phyloP scores from a whole-genome alignment of 2,329 filamentous ascomycete genomes.

The Fusarium sp. region DNA sequence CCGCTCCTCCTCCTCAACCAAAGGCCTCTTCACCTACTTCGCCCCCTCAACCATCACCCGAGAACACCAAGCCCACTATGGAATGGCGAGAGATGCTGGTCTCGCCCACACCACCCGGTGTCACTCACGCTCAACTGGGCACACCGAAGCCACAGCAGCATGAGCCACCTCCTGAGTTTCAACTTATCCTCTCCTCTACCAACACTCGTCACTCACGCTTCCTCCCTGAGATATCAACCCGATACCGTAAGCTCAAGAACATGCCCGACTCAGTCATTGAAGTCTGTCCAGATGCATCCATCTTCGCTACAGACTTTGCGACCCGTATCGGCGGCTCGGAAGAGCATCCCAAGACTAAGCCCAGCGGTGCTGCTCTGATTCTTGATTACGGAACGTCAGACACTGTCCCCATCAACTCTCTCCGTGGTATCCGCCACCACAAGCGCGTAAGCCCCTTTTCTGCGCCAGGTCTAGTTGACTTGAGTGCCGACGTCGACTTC shows the following conservation, averaged over 20 bases:
- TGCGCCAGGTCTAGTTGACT: conserved; percentile 84
- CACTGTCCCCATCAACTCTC: conserved; percentile 85
- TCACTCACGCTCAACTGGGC: conserved; percentile 66
- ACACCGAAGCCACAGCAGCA: conserved; percentile 65
- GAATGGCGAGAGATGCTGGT: conserved; percentile 90
- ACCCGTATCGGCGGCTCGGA: conserved; percentile 80
- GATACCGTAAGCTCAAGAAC: conserved; percentile 81
- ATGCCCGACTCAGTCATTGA: conserved; percentile 81
- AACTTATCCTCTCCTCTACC: conserved; percentile 80
- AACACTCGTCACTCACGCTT: conserved; percentile 87
- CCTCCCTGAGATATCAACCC: conserved; percentile 82
- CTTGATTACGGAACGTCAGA: conserved; percentile 90
- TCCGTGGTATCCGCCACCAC: conserved; percentile 89
- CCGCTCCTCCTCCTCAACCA: conserved; percentile 50
- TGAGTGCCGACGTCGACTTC: conserved; percentile 96
- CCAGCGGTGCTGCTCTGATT: conserved; percentile 90
- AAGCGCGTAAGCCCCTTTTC: conserved; percentile 81
- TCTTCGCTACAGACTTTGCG: conserved; percentile 86
- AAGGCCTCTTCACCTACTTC: conserved; percentile 46
- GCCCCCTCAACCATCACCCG: conserved; percentile 54
- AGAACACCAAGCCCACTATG: conserved; percentile 55
- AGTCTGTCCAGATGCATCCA: conserved; percentile 86
- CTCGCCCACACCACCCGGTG: conserved; percentile 70
- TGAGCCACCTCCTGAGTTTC: conserved; percentile 80
- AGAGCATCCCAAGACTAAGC: conserved; percentile 66